A percentile compares a stretch with the other conserved stretches of the same genome.
Evolutionary conservation across 2,329 filamentous ascomycete species (phyloP).

Genomic region (Talaromyces sp.): DNA sequence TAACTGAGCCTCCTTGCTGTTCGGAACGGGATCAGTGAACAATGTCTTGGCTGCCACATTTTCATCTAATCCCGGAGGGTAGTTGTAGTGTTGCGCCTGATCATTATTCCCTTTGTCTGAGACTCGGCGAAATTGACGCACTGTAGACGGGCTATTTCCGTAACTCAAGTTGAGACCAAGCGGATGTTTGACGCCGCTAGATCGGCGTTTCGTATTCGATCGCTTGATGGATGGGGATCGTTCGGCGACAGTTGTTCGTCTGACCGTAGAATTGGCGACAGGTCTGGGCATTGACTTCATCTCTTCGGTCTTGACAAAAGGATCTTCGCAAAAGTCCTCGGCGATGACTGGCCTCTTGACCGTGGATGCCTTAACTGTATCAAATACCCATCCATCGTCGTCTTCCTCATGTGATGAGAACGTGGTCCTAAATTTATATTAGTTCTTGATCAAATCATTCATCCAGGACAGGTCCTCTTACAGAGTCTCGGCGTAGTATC

Average conservation of each 20-base stretch:
- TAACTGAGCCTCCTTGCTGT: slow-evolving; percentile 75
- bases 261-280: slow-evolving; percentile 58
- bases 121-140: slow-evolving; percentile 85
- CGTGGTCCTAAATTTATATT: slow-evolving; percentile 50
- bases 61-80: slow-evolving; percentile 35
- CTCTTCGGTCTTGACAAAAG: slow-evolving; percentile 40
- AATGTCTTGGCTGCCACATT: slow-evolving; percentile 38
- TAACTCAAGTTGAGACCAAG: slow-evolving; percentile 88
- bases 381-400: slow-evolving; percentile 95
- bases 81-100: slow-evolving; percentile 25
- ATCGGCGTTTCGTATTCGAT: slow-evolving; percentile 40
- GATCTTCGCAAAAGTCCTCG: slow-evolving; percentile 35
- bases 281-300: slow-evolving; percentile 44
- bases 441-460: slow-evolving; percentile 16
- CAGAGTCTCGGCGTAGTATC: slow-evolving; percentile 93
- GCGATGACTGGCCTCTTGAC: slow-evolving; percentile 44
- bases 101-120: slow-evolving; percentile 59
- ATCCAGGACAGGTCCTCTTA: slow-evolving; percentile 34
- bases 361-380: slow-evolving; percentile 71
- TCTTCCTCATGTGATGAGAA: slow-evolving; percentile 63
- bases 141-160: slow-evolving; percentile 87
- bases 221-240: slow-evolving; percentile 42
- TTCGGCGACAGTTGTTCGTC: slow-evolving; percentile 45
- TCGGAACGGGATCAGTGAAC: slow-evolving; percentile 27
- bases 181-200: slow-evolving; percentile 65